Evolutionary conservation across 2,329 filamentous ascomycete species (phyloP), one percentile per base, ranked within the genome.

Genomic region (Alternaria hordeiaustralica): DNA sequence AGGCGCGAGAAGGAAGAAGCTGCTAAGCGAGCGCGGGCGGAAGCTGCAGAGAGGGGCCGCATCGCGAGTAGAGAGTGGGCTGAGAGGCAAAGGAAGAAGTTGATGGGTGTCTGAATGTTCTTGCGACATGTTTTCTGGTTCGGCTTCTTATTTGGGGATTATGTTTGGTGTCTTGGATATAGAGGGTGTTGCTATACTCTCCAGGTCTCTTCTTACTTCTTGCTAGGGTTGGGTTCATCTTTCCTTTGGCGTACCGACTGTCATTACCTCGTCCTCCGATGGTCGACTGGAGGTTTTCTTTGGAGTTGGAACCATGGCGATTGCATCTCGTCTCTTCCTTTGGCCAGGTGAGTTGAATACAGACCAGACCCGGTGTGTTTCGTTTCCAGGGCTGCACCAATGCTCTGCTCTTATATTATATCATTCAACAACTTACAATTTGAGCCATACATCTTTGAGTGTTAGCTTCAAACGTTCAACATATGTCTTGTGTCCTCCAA

Each of bases 51-150:
- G 72, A 68, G 83, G 5, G 80, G 83, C 0, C 70, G 84, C 15
- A 76, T 78, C 44, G 75, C 79, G 41, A 82, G 80, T 68, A 68
- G 83, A 11, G 83, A 84, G 71, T 86, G 84, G 84, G 84, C 84
- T 5, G 82, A 84, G 75, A 82, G 80, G 77, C 81, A 83, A 76
- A 80, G 75, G 76, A 79, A 78, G 76, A 80, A 76, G 71, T 67
- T 69, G 67, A 63, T 74, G 71, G 71, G 50, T 26, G 66, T 47
- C n/a, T 60, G 45, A 58, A 18, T 10, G 11, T 10, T 20, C 15
- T 28, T n/a, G 20, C 9, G 20, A 23, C 15, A 9, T 3, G 12
- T 53, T 44, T 47, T 33, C 28, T 28, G 9, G 5, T 11, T n/a
- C 7, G 8, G 4, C 8, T 20, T 36, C 11, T 43, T 43, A 2